Conservation (phyloP, 169 alveolate species). For the Cytauxzoon felis region DNA sequence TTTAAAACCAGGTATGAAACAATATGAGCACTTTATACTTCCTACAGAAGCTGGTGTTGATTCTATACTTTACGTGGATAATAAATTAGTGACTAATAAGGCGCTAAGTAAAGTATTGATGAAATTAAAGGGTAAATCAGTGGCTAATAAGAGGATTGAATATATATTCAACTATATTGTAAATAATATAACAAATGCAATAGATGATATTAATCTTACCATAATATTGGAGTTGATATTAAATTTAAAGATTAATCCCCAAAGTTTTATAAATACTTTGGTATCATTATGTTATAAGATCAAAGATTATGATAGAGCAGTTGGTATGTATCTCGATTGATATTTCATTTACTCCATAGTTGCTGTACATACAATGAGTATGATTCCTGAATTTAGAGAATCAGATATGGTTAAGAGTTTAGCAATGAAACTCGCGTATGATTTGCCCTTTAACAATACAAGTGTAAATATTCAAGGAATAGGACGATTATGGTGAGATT, state of each 20-base stretch:
- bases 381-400: no score
- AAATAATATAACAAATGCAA: constrained; percentile 30
- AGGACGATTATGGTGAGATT: no score
- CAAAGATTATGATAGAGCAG: constrained; percentile 12
- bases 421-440: neutral
- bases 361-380: no score
- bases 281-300: constrained; percentile 36
- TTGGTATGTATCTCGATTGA: constrained; percentile 30
- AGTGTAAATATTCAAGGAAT: no score
- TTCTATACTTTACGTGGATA: constrained; percentile 28
- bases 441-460: no score
- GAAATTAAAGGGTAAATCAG: constrained; percentile 8
- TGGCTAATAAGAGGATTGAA: constrained; percentile 4
- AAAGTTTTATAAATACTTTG: constrained; percentile 11
- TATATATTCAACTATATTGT: constrained; percentile 13
- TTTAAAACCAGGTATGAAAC: neutral
- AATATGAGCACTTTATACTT: neutral
- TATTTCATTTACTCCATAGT: no score
- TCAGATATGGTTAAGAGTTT: neutral
- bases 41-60: constrained; percentile 25
- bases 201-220: constrained; percentile 42
- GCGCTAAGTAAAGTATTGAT: constrained; percentile 26
- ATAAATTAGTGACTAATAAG: constrained; percentile 31
- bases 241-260: constrained; percentile 11
- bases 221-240: constrained; percentile 22